Evolutionary conservation across 129 eudicot species (phyloP), one percentile per base, ranked within the genome.

Genomic region (Flaveria ramosissima): DNA sequence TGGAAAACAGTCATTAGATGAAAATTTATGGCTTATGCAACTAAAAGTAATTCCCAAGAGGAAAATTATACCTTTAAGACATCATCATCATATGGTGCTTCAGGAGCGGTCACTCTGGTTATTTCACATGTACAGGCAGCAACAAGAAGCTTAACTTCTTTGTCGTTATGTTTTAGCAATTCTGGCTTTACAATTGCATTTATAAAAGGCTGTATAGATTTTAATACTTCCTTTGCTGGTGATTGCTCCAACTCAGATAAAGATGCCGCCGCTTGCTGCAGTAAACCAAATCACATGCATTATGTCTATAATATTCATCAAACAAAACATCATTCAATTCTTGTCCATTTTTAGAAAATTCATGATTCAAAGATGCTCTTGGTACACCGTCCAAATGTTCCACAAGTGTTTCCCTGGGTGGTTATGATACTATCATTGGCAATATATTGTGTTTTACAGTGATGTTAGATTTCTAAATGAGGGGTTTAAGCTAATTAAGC

Each of bases 21-120:
- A 51, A n/a, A 46, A 20, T 14, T 66, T 42, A 10, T 32, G 72
- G 60, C n/a, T n/a, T 42, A 10, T 50, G 72, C 52, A 77, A 60
- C 71, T 26, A 74, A 74, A 61, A 20, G 14, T 20, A 30, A n/a
- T 9, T 17, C 3, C 41, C 17, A 39, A 27, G 23, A 10, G 21
- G 19, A 67, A 66, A 71, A 23, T 16, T 11, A 55, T 80, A 91
- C 99, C 99, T 94, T 94, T 51, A 94, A 67, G 62, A 91, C 75
- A 26, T 87, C 93, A 80, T 94, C 99, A 51, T 82, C 90, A 27
- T 91, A 94, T 48, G 99, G 99, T 16, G 97, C 93, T 76, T 91
- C 99, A 9, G 99, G 99, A 64, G 99, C 99, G 77, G 99, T 94
- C 24, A 94, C 87, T 75, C 99, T 82, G 61, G 97, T 91, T 51